Evolutionary conservation across 768 basidiomycete species (phyloP).

Genomic region (Dentipellis sp.): DNA sequence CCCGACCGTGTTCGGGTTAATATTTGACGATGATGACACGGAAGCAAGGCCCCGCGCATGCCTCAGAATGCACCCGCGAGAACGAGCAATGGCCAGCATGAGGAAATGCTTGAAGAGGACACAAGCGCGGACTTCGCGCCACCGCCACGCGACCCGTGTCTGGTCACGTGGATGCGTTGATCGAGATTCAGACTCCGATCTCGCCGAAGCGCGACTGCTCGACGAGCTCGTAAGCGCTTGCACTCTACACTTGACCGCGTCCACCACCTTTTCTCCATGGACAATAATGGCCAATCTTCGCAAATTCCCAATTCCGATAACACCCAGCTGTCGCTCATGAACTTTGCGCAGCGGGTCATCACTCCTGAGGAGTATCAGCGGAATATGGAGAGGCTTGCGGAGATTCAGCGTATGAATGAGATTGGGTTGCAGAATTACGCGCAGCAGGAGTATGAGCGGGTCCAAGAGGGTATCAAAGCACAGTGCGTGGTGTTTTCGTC

Average conservation of each 20-base stretch:
- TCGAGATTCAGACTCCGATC: background rate
- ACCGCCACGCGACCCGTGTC: background rate
- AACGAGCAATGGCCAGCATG: background rate
- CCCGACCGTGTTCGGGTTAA: slow-evolving; percentile 38
- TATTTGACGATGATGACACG: slow-evolving; percentile 13
- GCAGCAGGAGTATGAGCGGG: background rate
- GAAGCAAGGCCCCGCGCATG: slow-evolving; percentile 6
- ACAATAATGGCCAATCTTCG: background rate
- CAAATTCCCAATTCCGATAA: background rate
- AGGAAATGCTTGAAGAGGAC: background rate
- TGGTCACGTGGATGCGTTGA: background rate
- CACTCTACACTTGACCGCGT: background rate
- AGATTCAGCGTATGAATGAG: slow-evolving; percentile 1
- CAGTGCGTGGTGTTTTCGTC: background rate
- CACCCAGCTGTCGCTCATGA: background rate
- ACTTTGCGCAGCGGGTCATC: background rate
- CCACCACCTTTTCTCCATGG: background rate
- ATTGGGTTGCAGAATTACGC: background rate
- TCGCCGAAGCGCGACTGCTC: background rate
- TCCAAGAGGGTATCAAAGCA: background rate
- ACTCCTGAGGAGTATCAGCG: background rate
- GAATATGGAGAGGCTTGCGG: background rate
- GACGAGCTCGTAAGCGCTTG: background rate
- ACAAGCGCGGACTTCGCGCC: background rate
- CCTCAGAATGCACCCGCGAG: background rate